These are phyloP conservation scores for Mariannaea elegans DNA, from an alignment of 2,329 filamentous ascomycete species.

Conservation along the genomic window DNA sequence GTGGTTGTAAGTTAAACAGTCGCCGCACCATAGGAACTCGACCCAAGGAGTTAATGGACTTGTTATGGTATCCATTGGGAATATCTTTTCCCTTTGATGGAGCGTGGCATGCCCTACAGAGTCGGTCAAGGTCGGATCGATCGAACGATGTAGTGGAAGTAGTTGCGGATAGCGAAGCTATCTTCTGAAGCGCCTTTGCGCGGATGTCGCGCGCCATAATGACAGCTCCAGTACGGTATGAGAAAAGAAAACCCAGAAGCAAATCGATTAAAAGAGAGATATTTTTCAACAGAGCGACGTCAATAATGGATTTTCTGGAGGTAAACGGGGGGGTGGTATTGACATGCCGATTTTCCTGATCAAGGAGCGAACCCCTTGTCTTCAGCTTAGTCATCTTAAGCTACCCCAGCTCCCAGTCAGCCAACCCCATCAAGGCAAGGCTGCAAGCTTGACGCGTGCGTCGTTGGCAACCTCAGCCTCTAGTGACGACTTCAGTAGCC, in stretches of 20 bases:
- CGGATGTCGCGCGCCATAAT: conserved; percentile 66
- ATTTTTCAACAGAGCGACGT: conserved; percentile 18
- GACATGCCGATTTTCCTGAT: conserved; percentile 34
- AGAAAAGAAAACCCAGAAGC: conserved; percentile 12
- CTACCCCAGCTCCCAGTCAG: conserved; percentile 42
- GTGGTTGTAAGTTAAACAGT: neutral
- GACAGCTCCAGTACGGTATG: neutral
- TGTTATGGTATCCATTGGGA: conserved; percentile 58
- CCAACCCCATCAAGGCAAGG: conserved; percentile 51
- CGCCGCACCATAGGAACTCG: conserved; percentile 68
- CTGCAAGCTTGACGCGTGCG: conserved; percentile 59
- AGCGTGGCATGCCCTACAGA: conserved; percentile 66
- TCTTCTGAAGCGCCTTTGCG: conserved; percentile 70
- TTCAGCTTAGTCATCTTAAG: conserved; percentile 52
- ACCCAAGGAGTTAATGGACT: conserved; percentile 54
- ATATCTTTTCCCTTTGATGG: conserved; percentile 54
- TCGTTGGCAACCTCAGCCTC: conserved; percentile 44
- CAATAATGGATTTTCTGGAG: conserved; percentile 27
- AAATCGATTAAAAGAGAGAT: neutral
- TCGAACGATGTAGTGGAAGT: conserved; percentile 64
- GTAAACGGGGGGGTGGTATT: conserved; percentile 14
- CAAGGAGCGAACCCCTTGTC: conserved; percentile 37
- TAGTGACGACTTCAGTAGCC: conserved; percentile 23
- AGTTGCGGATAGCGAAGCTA: conserved; percentile 68
- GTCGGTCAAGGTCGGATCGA: conserved; percentile 68